Percentiles rank a stretch among this genome's conserved stretches.
Evolutionary conservation across 371 early-diverging fungal species (phyloP).

Genomic region (Nosema bombycis): DNA sequence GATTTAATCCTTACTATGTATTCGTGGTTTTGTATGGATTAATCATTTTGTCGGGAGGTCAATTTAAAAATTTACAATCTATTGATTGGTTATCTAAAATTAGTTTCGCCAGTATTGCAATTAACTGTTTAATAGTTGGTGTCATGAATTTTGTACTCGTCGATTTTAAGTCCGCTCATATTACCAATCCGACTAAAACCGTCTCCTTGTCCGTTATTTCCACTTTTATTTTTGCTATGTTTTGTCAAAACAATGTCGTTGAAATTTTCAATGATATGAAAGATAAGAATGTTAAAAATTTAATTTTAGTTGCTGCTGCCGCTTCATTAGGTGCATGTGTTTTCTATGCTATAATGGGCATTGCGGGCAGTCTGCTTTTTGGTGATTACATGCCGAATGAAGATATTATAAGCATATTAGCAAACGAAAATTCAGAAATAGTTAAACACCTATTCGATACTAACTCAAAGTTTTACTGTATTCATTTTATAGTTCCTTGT

Average conservation of each 20-base stretch:
- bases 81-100: not conserved
- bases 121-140: not conserved
- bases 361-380: conserved; percentile 20
- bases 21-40: not conserved
- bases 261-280: conserved; percentile 51
- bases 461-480: no score
- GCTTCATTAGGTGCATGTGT: conserved; percentile 36
- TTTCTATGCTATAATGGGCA: conserved; percentile 51
- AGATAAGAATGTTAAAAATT: conserved; percentile 31
- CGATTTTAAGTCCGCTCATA: not conserved
- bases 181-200: not conserved
- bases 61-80: not conserved
- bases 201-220: not conserved
- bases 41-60: not conserved
- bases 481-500: no score
- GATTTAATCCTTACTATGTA: not conserved
- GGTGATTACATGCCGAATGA: not conserved
- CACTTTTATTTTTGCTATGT: conserved; percentile 57
- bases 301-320: conserved; percentile 33
- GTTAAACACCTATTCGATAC: no score
- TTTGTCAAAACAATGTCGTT: conserved; percentile 62
- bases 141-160: not conserved
- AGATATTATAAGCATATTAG: no score
- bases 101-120: not conserved
- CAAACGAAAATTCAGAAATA: no score